Base-by-base conservation (phyloP, 495 filamentous ascomycete genomes). In the Aspergillus heteromorphus region DNA sequence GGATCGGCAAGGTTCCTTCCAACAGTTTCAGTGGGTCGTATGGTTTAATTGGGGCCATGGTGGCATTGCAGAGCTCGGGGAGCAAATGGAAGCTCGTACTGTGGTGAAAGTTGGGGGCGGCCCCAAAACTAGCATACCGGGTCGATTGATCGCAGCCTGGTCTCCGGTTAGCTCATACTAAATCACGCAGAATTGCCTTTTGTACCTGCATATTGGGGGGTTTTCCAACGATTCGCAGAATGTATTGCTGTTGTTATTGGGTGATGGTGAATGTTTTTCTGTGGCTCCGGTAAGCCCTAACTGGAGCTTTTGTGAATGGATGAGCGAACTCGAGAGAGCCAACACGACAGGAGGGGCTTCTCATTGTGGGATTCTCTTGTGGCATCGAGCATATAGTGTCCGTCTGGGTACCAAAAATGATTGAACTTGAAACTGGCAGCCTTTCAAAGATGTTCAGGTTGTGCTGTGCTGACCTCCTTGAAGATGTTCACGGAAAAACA, bases 101-200 rank as follows among this genome's bases (percentile, higher is more conserved):
- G 11, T 29, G 43, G 23, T 29, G 43, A 47, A 4, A 27, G 21
- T 47, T 47, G 43, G 43, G 43, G 43, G 43, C 43, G 43, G 43
- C 43, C 43, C 43, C 43, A 47, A 45, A 47, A 21, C 43, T 47
- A 47, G 43, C 43, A 25, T 45, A n/a, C 43, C 27, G 20, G 43
- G 4, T 14, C 13, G 5, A 2, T 11, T 10, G 31, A 36, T 6
- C 4, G 2, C 9, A 14, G 6, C n/a, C 34, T 38, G n/a, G 34
- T n/a, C 34, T 14, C n/a, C 5, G 34, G 34, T 38, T 38, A 38
- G 34, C 34, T 38, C 11, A 4, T 36, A 14, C 13, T 6, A 5
- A 4, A 34, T 11, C 13, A 2, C 31, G 11, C 31, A 11, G 31
- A 34, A 11, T 34, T 14, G 8, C 2, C 3, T 14, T 38, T 38